A percentile compares a stretch with the other conserved stretches of the same genome.
phyloP scores from a whole-genome alignment of 208 protist genomes.

The Leishmania turanica region DNA sequence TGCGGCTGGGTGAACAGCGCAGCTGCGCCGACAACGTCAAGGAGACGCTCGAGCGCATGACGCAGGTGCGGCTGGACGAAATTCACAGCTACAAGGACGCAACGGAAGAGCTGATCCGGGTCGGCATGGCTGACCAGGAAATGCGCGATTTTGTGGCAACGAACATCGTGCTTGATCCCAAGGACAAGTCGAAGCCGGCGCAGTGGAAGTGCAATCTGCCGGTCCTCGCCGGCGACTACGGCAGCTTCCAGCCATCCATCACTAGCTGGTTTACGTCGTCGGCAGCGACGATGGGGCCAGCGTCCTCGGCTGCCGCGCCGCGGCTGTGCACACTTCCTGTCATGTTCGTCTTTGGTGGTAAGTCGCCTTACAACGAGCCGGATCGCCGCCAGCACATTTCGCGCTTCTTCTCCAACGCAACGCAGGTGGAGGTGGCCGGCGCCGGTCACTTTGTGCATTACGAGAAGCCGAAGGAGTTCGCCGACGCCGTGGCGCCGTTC shows the following conservation, averaged over 20 bases:
- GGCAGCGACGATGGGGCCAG: background rate
- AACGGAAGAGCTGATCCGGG: slow-evolving; percentile 46
- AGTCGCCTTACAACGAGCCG: slow-evolving; percentile 74
- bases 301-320: slow-evolving; percentile 1
- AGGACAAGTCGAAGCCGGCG: slow-evolving; percentile 27
- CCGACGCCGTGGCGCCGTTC: slow-evolving; percentile 70
- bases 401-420: slow-evolving; percentile 63
- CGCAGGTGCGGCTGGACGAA: slow-evolving; percentile 38
- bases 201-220: slow-evolving; percentile 62
- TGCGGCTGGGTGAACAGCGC: slow-evolving; percentile 24
- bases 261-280: slow-evolving; percentile 43
- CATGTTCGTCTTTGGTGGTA: slow-evolving; percentile 85
- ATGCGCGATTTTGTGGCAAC: slow-evolving; percentile 85
- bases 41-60: slow-evolving; percentile 66
- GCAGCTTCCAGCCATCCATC: slow-evolving; percentile 53
- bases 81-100: slow-evolving; percentile 63
- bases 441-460: slow-evolving; percentile 90
- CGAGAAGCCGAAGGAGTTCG: slow-evolving; percentile 77
- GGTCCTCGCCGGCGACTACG: slow-evolving; percentile 49
- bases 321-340: slow-evolving; percentile 63
- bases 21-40: slow-evolving; percentile 31
- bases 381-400: slow-evolving; percentile 40
- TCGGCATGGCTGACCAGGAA: slow-evolving; percentile 55
- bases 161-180: slow-evolving; percentile 54
- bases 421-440: slow-evolving; percentile 62